These are phyloP conservation scores for Metarhizium robertsii DNA, from an alignment of 2,329 filamentous ascomycete genomes.

Conservation along the genomic window DNA sequence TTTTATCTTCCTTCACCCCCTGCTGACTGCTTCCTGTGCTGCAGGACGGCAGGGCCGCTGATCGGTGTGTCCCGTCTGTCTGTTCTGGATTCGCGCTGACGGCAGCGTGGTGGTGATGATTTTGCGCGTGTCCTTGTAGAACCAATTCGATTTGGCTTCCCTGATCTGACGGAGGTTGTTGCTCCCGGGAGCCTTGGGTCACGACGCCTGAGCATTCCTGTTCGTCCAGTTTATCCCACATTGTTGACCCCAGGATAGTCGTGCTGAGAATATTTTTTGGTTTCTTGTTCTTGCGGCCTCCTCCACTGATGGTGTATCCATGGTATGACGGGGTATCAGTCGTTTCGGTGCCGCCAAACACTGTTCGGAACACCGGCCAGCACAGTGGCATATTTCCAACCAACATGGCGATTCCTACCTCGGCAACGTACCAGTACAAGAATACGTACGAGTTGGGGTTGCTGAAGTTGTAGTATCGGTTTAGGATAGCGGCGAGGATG, in stretches of 20 bases:
- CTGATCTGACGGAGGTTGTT: slow-evolving; percentile 7
- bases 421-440: slow-evolving; percentile 51
- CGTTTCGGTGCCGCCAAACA: slow-evolving; percentile 18
- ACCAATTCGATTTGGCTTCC: slow-evolving; percentile 22
- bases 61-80: slow-evolving; percentile 6
- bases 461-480: slow-evolving; percentile 52
- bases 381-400: slow-evolving; percentile 52
- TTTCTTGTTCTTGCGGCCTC: slow-evolving; percentile 6
- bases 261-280: slow-evolving; percentile 7
- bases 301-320: slow-evolving; percentile 10
- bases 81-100: slow-evolving; percentile 6
- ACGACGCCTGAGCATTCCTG: slow-evolving; percentile 8
- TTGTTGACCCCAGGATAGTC: slow-evolving; percentile 12
- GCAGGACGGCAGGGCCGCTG: not conserved
- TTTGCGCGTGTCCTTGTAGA: slow-evolving; percentile 6
- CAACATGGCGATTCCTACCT: slow-evolving; percentile 48
- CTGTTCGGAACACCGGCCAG: slow-evolving; percentile 44
- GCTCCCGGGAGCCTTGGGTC: not conserved
- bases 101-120: slow-evolving; percentile 8
- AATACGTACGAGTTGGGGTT: slow-evolving; percentile 46
- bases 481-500: slow-evolving; percentile 48
- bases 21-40: not conserved
- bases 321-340: slow-evolving; percentile 16
- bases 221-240: slow-evolving; percentile 22
- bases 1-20: slow-evolving; percentile 11